Base-by-base conservation (phyloP, 2,329 filamentous ascomycete genomes). In the Cladosporium sp. region DNA sequence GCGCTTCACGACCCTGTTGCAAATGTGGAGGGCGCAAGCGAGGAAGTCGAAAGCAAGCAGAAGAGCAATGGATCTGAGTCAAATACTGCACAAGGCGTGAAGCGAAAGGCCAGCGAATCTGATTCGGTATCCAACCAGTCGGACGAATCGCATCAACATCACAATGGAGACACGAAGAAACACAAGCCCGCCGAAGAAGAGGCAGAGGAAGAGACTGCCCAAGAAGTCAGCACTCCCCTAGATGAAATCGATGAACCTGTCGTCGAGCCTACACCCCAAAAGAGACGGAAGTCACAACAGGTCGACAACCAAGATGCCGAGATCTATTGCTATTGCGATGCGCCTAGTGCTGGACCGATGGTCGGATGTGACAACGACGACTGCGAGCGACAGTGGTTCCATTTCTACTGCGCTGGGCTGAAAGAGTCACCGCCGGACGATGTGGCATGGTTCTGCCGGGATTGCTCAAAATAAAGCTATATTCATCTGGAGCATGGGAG, bases 341-440 rank as follows among this genome's bases (percentile, higher is more conserved):
- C 56, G 22, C 56, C 56, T 12, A 59, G 56, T 14, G 47, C 56
- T 5, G 66, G 69, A 12, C 55, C 56, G 68, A 93, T 93, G 89
- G 87, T 93, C 63, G 89, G 88, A 22, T 93, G 89, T 75, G 89
- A 93, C 77, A 91, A 91, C 69, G 47, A 59, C 76, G 76, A 88
- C 74, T 93, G 89, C 75, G 85, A 88, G 64, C 83, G 84, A 37
- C 88, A 92, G 71, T 93, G 89, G 89, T 93, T 92, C 71, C 89
- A 93, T 71, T 81, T 92, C 39, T 84, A 86, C 62, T 93, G 89
- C 66, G 86, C 92, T 3, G 86, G 82, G 3, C 76, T 93, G 17
- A 77, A 80, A 7, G 80, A 84, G 28, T 84, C 88, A 52, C 88
- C 88, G 3, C 25, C 42, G 8, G 56, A 60, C 17, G 60, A 60